Conservation (phyloP, 352 stramenopile genomes). For the Phytophthora constricta region DNA sequence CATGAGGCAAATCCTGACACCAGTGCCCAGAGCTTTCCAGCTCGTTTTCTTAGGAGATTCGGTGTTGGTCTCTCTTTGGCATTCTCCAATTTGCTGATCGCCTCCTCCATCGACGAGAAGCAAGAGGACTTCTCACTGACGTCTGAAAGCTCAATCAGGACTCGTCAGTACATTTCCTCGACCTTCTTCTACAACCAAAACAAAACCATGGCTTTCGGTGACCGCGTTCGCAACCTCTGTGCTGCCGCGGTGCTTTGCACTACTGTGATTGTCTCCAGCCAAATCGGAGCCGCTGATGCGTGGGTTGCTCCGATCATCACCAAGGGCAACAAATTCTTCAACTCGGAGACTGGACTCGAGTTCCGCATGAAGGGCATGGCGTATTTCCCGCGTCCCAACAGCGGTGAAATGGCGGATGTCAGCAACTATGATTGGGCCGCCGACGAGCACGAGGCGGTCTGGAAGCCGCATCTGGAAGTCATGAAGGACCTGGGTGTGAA, state of each 20-base stretch:
- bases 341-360: slow-evolving; percentile 65
- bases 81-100: slow-evolving; percentile 41
- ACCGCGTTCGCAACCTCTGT: slow-evolving; percentile 26
- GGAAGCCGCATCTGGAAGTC: slow-evolving; percentile 59
- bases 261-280: slow-evolving; percentile 15
- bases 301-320: slow-evolving; percentile 58
- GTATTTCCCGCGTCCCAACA: slow-evolving; percentile 76
- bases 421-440: slow-evolving; percentile 69
- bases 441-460: slow-evolving; percentile 65
- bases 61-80: background rate
- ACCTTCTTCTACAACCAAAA: background rate
- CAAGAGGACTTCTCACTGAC: slow-evolving; percentile 24
- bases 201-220: slow-evolving; percentile 29
- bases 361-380: slow-evolving; percentile 80
- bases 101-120: slow-evolving; percentile 13
- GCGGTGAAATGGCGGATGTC: slow-evolving; percentile 60
- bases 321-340: slow-evolving; percentile 90
- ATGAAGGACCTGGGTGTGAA: slow-evolving; percentile 71
- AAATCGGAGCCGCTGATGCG: slow-evolving; percentile 25
- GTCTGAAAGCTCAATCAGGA: slow-evolving; percentile 7
- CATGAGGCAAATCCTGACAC: background rate
- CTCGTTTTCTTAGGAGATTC: background rate
- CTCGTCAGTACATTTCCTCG: slow-evolving; percentile 24
- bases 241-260: slow-evolving; percentile 22
- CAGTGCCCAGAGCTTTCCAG: background rate